Conservation (phyloP, 179 eudicot genomes). For the Carnegiea gigantea region DNA sequence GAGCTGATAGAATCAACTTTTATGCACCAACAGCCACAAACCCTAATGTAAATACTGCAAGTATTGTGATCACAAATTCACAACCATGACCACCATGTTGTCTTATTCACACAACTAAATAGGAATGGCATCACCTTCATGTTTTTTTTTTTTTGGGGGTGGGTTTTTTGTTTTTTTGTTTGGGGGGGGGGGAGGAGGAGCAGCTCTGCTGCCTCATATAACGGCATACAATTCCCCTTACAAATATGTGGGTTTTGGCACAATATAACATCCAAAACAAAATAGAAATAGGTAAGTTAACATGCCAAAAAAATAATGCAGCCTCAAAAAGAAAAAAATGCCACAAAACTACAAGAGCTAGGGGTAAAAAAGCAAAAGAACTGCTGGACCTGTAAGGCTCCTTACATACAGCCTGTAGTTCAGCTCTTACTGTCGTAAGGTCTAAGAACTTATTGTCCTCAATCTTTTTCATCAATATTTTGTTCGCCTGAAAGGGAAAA, state of each 20-base stretch:
- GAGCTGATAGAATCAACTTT: not conserved
- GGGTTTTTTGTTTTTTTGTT: too few species aligned
- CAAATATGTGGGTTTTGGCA: not conserved
- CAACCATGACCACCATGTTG: not conserved
- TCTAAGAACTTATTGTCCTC: conserved; percentile 85
- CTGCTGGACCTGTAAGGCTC: conserved; percentile 90
- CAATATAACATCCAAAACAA: not conserved
- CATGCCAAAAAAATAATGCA: conserved; percentile 2
- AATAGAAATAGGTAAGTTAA: not conserved
- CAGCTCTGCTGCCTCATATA: not conserved
- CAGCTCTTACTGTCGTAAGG: conserved; percentile 72
- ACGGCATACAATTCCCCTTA: not conserved
- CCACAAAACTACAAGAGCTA: not conserved
- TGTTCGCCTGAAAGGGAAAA: conserved; percentile 62
- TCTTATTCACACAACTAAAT: not conserved
- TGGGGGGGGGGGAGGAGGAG: not conserved
- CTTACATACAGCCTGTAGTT: conserved; percentile 70
- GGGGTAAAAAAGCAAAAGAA: conserved; percentile 11
- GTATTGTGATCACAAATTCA: not conserved
- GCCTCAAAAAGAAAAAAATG: not conserved
- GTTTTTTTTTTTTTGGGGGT: not conserved
- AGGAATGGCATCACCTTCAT: not conserved
- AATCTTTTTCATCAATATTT: conserved; percentile 79
- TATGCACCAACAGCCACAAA: not conserved
- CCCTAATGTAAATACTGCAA: not conserved